These are phyloP conservation scores for Yamadazyma conglobata DNA, from an alignment of 1,139 yeast species.

Conservation along the genomic window DNA sequence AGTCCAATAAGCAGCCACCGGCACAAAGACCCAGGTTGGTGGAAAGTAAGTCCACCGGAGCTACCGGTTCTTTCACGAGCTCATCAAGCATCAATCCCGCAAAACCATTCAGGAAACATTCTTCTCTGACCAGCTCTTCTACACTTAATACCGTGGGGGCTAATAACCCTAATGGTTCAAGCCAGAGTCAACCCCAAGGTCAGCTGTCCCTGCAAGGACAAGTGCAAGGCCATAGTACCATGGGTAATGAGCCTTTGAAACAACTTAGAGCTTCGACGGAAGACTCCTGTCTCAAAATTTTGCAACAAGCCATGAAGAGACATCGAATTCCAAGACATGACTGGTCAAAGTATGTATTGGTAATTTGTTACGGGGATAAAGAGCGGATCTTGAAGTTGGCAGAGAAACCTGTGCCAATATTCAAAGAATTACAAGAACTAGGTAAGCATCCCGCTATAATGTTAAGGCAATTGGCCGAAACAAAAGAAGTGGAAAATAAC, in stretches of 20 bases:
- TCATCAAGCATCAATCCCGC: slow-evolving; percentile 8
- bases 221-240: slow-evolving; percentile 6
- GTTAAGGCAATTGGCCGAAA: slow-evolving; percentile 73
- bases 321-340: slow-evolving; percentile 78
- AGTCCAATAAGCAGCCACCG: slow-evolving; percentile 2
- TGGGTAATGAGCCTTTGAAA: slow-evolving; percentile 63
- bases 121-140: slow-evolving; percentile 7
- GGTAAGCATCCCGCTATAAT: slow-evolving; percentile 92
- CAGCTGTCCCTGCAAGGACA: slow-evolving; percentile 1
- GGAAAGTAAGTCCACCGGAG: slow-evolving; percentile 27
- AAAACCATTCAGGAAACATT: slow-evolving; percentile 13
- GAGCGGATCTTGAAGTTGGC: slow-evolving; percentile 80
- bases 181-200: slow-evolving; percentile 1
- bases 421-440: slow-evolving; percentile 79
- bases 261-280: slow-evolving; percentile 86
- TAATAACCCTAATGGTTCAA: too few relatives aligned
- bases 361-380: slow-evolving; percentile 87
- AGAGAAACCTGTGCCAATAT: slow-evolving; percentile 87
- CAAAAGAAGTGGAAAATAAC: slow-evolving; percentile 28
- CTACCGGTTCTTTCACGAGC: slow-evolving; percentile 17
- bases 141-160: background rate
- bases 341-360: slow-evolving; percentile 86
- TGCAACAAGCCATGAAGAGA: slow-evolving; percentile 86
- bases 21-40: slow-evolving; percentile 28
- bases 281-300: slow-evolving; percentile 85